Base-by-base conservation (phyloP, 371 early-diverging fungal genomes). In the Mucor racemosus region DNA sequence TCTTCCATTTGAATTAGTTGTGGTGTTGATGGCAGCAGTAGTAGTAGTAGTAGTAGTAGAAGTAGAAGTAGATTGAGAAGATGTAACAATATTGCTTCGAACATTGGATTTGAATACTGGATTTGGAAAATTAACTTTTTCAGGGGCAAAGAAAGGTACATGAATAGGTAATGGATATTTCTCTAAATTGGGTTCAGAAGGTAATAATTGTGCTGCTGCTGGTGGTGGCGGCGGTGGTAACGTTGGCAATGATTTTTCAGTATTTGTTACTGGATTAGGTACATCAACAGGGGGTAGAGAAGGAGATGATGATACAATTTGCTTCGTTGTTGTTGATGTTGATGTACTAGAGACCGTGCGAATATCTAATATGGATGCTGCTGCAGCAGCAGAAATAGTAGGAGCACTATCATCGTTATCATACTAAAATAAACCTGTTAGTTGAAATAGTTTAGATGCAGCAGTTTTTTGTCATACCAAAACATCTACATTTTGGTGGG, bases 61-160 rank as follows among this genome's bases (percentile, higher is more conserved):
- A n/a, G n/a, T n/a, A n/a, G n/a, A n/a, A n/a, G n/a, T 65, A 11
- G 44, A 40, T 17, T 19, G 31, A 60, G 64, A 57, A 5, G 19
- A 7, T 1, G 38, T n/a, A 17, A 57, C 39, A 17, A 41, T 36
- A 8, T 40, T 46, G 9, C 58, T 26, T 38, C 71, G 62, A 17
- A 44, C 46, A 38, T 66, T 66, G 11, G 59, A 48, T 36, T 64
- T 19, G 34, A 73, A 73, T 0, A 73, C 64, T 7, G 69, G 69
- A 26, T 55, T 58, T 4, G 63, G 60, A 46, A 60, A 65, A 48
- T 60, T 68, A 0, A 73, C 68, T 39, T 62, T 65, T 40, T 65
- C 60, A 26, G 73, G 73, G 17, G 55, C 44, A 34, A 62, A 73
- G 58, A 73, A 73, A 3, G 73, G 59, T 7, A 73, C 73, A 48